A percentile compares a stretch with the other conserved stretches of the same genome.
Evolutionary conservation across 2,329 filamentous ascomycete species (phyloP).

Genomic region (Diaporthe amygdali): DNA sequence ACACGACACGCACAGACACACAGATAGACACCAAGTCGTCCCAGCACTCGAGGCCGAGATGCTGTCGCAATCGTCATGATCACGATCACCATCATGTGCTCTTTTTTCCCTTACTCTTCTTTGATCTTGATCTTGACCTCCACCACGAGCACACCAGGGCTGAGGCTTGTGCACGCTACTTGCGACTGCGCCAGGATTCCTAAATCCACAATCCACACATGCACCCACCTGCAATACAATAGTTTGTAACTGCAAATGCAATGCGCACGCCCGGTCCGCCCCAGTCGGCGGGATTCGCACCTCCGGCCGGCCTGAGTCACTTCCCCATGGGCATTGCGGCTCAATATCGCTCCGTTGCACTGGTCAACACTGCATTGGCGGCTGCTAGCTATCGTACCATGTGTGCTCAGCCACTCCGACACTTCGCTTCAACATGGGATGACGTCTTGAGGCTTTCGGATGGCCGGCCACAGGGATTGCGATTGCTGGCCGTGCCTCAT

Average conservation of each 20-base stretch:
- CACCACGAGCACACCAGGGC: not conserved
- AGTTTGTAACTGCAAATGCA: too few relatives aligned
- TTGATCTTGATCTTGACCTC: not conserved
- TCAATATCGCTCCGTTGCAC: slow-evolving; percentile 14
- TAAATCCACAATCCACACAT: not conserved
- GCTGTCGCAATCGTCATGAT: too few relatives aligned
- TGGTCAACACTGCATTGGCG: slow-evolving; percentile 2
- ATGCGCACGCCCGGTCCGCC: not conserved
- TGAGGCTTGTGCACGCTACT: not conserved
- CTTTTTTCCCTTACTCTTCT: too few relatives aligned
- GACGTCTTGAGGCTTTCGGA: slow-evolving; percentile 9
- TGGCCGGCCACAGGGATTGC: not conserved
- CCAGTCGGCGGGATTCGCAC: not conserved
- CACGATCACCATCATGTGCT: not conserved
- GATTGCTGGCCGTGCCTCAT: not conserved
- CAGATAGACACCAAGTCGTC: not conserved
- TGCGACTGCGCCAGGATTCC: not conserved
- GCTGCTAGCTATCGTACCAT: not conserved
- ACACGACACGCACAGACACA: not conserved
- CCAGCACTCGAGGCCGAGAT: not conserved
- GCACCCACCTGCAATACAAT: too few relatives aligned
- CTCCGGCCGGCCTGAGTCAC: slow-evolving; percentile 18
- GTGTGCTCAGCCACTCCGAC: slow-evolving; percentile 7
- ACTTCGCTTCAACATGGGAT: not conserved
- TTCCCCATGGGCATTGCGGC: not conserved